phyloP scores from a whole-genome alignment of 768 basidiomycete genomes.

The Kwoniella europaea region DNA sequence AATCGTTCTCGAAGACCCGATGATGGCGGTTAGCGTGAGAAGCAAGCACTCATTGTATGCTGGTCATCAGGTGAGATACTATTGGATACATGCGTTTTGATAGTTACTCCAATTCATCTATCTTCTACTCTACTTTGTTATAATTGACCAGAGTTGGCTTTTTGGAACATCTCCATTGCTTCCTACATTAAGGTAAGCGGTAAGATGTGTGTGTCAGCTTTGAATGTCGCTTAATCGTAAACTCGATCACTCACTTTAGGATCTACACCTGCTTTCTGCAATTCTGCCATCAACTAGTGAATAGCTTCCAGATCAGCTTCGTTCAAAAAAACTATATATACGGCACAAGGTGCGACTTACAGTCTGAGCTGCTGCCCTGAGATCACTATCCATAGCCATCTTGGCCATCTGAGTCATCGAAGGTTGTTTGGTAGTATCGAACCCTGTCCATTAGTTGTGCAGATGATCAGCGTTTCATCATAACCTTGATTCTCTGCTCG shows the following conservation, averaged over 20 bases:
- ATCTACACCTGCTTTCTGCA: constrained; percentile 50
- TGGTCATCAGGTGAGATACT: background rate
- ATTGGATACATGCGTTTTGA: background rate
- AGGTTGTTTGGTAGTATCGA: constrained; percentile 45
- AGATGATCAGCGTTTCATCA: no score
- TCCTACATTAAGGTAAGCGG: constrained; percentile 11
- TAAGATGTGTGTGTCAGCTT: background rate
- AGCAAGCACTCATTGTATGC: background rate
- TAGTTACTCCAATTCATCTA: background rate
- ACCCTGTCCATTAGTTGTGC: constrained; percentile 24
- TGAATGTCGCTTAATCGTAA: background rate
- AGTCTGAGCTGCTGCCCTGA: constrained; percentile 41
- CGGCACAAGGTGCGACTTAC: constrained; percentile 22
- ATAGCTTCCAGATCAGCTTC: background rate
- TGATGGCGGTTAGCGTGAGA: background rate
- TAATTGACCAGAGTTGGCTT: constrained; percentile 19
- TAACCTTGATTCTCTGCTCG: no score
- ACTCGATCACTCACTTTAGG: constrained; percentile 25
- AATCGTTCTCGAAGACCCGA: no score
- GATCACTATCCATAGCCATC: constrained; percentile 48
- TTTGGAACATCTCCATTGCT: constrained; percentile 33
- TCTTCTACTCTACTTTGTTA: background rate
- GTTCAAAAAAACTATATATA: background rate
- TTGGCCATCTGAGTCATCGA: constrained; percentile 47
- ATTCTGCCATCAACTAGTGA: constrained; percentile 39